These are phyloP conservation scores for Vigna nakashimae DNA, from an alignment of 306 rosid genomes.

Conservation along the genomic window DNA sequence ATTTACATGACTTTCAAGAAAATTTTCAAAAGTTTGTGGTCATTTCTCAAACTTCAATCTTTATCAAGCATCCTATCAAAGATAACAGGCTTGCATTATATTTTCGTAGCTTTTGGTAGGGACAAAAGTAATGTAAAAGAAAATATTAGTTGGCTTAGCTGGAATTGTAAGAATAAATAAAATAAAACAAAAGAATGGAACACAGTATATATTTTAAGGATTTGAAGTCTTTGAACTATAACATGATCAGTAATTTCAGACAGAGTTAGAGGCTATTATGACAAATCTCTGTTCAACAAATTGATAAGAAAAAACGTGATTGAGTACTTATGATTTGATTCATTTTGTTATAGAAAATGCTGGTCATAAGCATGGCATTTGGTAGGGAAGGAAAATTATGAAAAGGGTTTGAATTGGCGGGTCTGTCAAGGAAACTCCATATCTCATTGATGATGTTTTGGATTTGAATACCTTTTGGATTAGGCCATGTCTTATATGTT, in stretches of 20 bases:
- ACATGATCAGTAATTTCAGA: slow-evolving; percentile 11
- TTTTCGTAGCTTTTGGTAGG: slow-evolving; percentile 16
- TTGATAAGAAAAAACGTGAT: neutral
- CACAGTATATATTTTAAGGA: neutral
- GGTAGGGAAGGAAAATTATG: slow-evolving; percentile 10
- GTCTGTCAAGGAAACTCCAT: slow-evolving; percentile 19
- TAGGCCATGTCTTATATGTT: slow-evolving; percentile 6
- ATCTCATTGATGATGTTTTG: slow-evolving; percentile 13
- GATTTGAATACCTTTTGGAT: slow-evolving; percentile 4
- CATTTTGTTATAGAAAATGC: neutral
- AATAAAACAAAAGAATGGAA: neutral
- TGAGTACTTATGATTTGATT: slow-evolving; percentile 18
- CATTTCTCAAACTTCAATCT: neutral
- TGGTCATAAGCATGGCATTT: slow-evolving; percentile 22
- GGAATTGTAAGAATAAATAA: neutral
- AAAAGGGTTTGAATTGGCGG: slow-evolving; percentile 6
- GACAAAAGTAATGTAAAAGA: slow-evolving; percentile 29
- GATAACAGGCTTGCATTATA: neutral
- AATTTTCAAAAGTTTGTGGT: neutral
- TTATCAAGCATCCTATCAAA: neutral
- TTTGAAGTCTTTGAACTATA: neutral
- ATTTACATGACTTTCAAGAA: neutral
- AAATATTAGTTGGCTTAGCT: neutral
- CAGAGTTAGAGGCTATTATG: slow-evolving; percentile 18
- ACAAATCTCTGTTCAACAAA: slow-evolving; percentile 2